Evolutionary conservation across 2,329 filamentous ascomycete genomes (phyloP).

Genomic region (Chalara sp.): DNA sequence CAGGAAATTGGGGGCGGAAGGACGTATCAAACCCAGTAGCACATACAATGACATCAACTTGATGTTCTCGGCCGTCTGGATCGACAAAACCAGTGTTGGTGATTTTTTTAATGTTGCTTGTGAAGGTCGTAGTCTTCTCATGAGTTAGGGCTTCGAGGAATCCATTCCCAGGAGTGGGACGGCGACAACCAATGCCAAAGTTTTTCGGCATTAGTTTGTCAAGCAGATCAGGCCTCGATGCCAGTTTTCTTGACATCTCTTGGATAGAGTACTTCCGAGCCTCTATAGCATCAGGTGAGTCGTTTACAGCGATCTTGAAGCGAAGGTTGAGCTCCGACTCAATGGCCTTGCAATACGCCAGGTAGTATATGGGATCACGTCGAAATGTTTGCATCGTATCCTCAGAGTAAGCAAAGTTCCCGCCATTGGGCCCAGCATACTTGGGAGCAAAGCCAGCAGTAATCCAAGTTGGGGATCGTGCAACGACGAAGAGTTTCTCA

Average conservation of each 20-base stretch:
- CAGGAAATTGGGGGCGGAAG: conserved; percentile 18
- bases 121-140: background rate
- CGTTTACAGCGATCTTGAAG: background rate
- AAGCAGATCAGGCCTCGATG: background rate
- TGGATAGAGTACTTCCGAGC: too few relatives aligned
- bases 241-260: background rate
- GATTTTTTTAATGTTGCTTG: conserved; percentile 20
- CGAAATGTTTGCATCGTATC: conserved; percentile 14
- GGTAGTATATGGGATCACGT: conserved; percentile 15
- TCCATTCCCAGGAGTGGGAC: conserved; percentile 32
- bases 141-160: background rate
- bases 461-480: conserved; percentile 52
- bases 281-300: too few relatives aligned
- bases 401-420: conserved; percentile 14
- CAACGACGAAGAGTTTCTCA: conserved; percentile 45
- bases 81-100: conserved; percentile 28
- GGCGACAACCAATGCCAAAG: conserved; percentile 33
- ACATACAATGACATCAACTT: conserved; percentile 32
- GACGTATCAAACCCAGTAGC: conserved; percentile 27
- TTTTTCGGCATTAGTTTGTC: background rate
- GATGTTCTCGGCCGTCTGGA: conserved; percentile 20
- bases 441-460: conserved; percentile 20
- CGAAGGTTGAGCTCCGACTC: background rate
- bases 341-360: conserved; percentile 9
- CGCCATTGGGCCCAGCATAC: conserved; percentile 13